Percentiles rank a stretch among this genome's conserved stretches.
These are phyloP conservation scores for Plasmodium gonderi DNA, from an alignment of 169 alveolate species.

Conservation along the genomic window DNA sequence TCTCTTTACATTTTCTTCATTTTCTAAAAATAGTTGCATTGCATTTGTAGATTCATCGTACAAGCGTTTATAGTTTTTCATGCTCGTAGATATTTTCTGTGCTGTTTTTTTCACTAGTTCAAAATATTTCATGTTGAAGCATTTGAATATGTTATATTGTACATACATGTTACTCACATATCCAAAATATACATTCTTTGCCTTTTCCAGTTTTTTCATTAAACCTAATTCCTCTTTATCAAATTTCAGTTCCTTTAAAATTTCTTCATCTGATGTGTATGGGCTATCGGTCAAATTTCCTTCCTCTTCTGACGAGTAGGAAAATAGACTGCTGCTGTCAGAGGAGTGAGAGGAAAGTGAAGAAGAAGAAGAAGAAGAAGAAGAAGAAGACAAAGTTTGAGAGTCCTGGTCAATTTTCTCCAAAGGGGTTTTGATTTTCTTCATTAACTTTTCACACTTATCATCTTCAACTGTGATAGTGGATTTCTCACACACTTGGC, in stretches of 20 bases:
- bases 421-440: no score
- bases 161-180: background rate
- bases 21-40: background rate
- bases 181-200: slow-evolving; percentile 37
- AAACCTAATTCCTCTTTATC: background rate
- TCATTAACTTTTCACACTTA: no score
- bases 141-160: background rate
- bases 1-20: background rate
- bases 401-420: no score
- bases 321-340: slow-evolving; percentile 37
- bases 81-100: background rate
- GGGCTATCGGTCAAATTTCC: background rate
- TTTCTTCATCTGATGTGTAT: slow-evolving; percentile 16
- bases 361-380: background rate
- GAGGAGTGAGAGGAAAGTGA: background rate
- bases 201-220: slow-evolving; percentile 21
- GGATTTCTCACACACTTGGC: no score
- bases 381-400: no score
- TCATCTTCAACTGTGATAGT: no score
- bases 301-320: slow-evolving; percentile 12
- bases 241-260: background rate
- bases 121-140: slow-evolving; percentile 6
- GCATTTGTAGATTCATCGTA: background rate
- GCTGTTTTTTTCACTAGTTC: background rate
- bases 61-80: background rate